phyloP scores from a whole-genome alignment of 2,329 filamentous ascomycete genomes.

The Ophiostoma fasciatum region DNA sequence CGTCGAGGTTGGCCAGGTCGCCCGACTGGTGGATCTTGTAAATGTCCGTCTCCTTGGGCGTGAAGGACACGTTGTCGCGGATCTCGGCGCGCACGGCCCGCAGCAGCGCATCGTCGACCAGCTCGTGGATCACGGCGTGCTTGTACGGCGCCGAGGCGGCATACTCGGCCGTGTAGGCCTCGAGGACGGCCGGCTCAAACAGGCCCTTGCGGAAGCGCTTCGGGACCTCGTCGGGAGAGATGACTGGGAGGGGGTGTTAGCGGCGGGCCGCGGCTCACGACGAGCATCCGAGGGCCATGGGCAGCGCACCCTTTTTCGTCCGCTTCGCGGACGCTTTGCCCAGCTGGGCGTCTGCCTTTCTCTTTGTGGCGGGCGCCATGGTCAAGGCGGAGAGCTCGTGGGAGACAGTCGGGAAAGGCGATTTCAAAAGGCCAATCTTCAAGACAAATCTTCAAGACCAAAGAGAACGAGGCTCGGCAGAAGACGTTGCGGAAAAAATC shows the following conservation, averaged over 20 bases:
- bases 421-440: too few species aligned
- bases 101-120: constrained; percentile 70
- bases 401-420: too few species aligned
- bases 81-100: constrained; percentile 82
- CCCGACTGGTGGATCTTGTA: constrained; percentile 99
- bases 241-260: constrained; percentile 20
- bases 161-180: constrained; percentile 47
- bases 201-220: constrained; percentile 50
- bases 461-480: background rate
- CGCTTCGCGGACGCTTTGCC: constrained; percentile 32
- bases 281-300: background rate
- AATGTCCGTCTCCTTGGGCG: constrained; percentile 97
- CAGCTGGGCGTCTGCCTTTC: constrained; percentile 31
- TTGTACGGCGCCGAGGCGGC: constrained; percentile 61
- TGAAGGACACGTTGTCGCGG: constrained; percentile 81
- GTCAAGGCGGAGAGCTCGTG: too few species aligned
- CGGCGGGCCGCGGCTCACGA: background rate
- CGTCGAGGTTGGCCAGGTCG: constrained; percentile 91
- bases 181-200: constrained; percentile 43
- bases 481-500: constrained; percentile 2
- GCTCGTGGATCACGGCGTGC: constrained; percentile 71
- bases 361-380: too few species aligned
- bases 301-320: constrained; percentile 30
- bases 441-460: too few species aligned
- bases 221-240: constrained; percentile 34